phyloP scores from a whole-genome alignment of 192 early-diverging fungal species.

The Gonapodya prolifera region DNA sequence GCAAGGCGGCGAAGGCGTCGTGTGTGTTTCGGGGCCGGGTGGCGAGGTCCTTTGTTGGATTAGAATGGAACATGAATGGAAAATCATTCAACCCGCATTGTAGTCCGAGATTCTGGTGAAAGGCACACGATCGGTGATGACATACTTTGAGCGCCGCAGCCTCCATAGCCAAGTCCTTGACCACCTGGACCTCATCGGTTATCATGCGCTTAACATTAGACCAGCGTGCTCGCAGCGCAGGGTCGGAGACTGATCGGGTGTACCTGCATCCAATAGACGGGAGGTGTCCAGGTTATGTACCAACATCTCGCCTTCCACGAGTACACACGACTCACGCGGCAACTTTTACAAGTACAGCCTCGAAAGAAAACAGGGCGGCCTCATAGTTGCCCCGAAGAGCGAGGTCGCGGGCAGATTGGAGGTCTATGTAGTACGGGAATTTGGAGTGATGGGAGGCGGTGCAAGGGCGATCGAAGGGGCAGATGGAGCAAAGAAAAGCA shows the following conservation, averaged over 20 bases:
- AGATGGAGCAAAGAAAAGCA: no score
- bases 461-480: no score
- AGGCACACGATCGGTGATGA: constrained; percentile 1
- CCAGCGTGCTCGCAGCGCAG: constrained; percentile 23
- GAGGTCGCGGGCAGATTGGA: constrained; percentile 26
- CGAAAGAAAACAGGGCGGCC: constrained; percentile 35
- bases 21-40: background rate
- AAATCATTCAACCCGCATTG: background rate
- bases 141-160: constrained; percentile 36
- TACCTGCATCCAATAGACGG: constrained; percentile 31
- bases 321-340: background rate
- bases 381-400: constrained; percentile 45
- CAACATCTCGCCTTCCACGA: no score
- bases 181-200: constrained; percentile 27
- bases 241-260: constrained; percentile 21
- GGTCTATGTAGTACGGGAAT: no score
- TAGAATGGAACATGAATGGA: background rate
- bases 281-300: no score
- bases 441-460: no score
- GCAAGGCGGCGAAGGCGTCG: background rate
- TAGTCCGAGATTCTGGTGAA: constrained; percentile 7
- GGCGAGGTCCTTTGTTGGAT: background rate
- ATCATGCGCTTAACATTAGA: constrained; percentile 18
- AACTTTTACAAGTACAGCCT: constrained; percentile 21
- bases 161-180: constrained; percentile 38